A percentile compares a stretch with the other conserved stretches of the same genome.
These are phyloP conservation scores for Phytophthora agathidicida DNA, from an alignment of 352 stramenopile species.

Conservation along the genomic window DNA sequence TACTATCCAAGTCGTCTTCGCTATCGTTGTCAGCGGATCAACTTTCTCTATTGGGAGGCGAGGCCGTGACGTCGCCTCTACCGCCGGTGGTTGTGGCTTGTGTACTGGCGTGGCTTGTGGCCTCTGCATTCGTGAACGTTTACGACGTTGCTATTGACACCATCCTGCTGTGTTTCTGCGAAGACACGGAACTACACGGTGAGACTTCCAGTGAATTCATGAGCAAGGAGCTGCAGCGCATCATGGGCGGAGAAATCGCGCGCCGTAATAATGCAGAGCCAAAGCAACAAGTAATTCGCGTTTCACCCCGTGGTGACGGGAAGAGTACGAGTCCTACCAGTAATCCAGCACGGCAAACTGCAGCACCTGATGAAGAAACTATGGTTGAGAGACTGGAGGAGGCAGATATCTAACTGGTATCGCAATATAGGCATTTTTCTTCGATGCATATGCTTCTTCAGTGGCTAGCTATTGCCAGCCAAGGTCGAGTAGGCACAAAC, in stretches of 20 bases:
- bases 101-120: conserved; percentile 90
- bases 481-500: conserved; percentile 75
- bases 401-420: conserved; percentile 47
- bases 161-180: conserved; percentile 97
- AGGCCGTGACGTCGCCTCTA: conserved; percentile 87
- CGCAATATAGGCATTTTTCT: not conserved
- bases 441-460: not conserved
- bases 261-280: not conserved
- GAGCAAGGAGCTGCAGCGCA: conserved; percentile 69
- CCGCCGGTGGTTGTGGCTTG: conserved; percentile 89
- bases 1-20: conserved; percentile 43
- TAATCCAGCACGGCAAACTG: not conserved
- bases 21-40: conserved; percentile 34
- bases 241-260: conserved; percentile 49
- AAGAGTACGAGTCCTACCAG: conserved; percentile 1
- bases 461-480: conserved; percentile 1
- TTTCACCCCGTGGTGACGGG: conserved; percentile 22
- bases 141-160: conserved; percentile 96
- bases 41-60: conserved; percentile 66
- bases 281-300: conserved; percentile 52
- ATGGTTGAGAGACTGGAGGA: conserved; percentile 33
- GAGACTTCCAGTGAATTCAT: conserved; percentile 77
- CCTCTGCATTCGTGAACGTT: conserved; percentile 92
- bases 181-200: conserved; percentile 83
- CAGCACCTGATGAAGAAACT: conserved; percentile 5